Base-by-base conservation (phyloP, 1,139 yeast species). In the Saccharomyces pastorianus region DNA sequence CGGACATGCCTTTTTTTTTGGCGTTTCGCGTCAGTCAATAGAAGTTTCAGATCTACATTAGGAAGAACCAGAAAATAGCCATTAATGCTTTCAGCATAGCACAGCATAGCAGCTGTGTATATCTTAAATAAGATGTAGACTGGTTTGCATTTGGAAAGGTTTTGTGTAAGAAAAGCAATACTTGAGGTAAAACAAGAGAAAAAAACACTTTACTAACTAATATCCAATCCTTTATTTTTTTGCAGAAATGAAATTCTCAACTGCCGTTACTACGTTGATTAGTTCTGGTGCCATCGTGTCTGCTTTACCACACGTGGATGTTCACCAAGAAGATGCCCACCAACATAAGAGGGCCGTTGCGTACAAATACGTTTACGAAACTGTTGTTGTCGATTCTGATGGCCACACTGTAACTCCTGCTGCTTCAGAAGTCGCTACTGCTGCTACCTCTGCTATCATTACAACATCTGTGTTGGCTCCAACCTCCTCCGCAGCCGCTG, bases 341-440 rank as follows among this genome's bases (percentile, higher is more conserved):
- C 86, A 84, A 70, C 81, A 78, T 64, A 84, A 83, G 74, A 81
- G 90, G 74, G 88, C 88, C 52, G 82, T 85, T 61, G 95, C 88
- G 56, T 82, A 86, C 64, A 88, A 87, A 70, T 84, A 85, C 71
- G 91, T 86, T 56, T 88, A 87, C 71, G 84, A 83, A 63, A 84
- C 90, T 48, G 82, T 84, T 58, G 78, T 85, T 56, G 95, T 88
- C 56, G 84, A 87, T 69, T 81, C 77, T 58, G 67, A 78, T 51
- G 95, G 95, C 57, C 68, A 76, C 60, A 74, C 83, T 51, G 67
- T 74, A 51, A 50, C 53, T 32, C 52, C 49, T 14, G 34, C 53
- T 28, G 49, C 51, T n/a, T 46, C 52, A 27, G 47, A 42, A 17
- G 20, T 56, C 25, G 51, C 59, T 31, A 17, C 56, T 14, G 46